Base-by-base conservation (phyloP, 768 basidiomycete species). In the Rhodocollybia butyracea region DNA sequence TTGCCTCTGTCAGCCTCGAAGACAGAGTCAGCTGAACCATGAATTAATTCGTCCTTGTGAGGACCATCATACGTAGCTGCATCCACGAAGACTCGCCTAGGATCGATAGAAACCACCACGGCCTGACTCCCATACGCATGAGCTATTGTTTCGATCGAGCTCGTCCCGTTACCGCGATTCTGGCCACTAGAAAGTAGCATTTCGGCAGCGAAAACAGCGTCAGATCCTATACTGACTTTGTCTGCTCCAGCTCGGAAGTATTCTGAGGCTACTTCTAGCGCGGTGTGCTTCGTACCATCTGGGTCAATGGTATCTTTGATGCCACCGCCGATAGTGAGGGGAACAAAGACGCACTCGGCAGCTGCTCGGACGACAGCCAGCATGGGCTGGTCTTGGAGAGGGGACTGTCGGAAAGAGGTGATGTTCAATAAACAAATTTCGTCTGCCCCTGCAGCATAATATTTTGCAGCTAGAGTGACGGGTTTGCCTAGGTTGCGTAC, bases 401-500 rank as follows among this genome's bases (percentile, higher is more conserved):
- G 95, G 13, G 94, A 98, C 64, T 91, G 88, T 58, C 97, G 91
- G 84, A 99, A 99, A 59, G 96, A 97, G 15, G 97, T 99, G 78
- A 99, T 99, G 73, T 99, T 99, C 68, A 99, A 88, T 59, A 99
- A 85, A 68, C 94, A 97, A 32, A 99, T 78, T 72, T 99, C 97
- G 70, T 99, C 97, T 43, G 96, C 96, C 30, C 94, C 94, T 30
- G 85, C 83, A 11, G 74, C 68, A 72, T 88, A 98, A 74, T 99
- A 98, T 60, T 83, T 84, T 46, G 80, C 82, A 2, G 95, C 89
- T 57, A 98, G 85, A 27, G 91, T 84, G 63, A 99, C 92, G 19
- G 97, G 97, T 73, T 97, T 98, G 50, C 97, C 97, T 46, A 99
- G 87, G 70, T 99, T 98, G 62, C 96, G 89, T 12, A 99, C 97